Conservation (phyloP, 495 filamentous ascomycete genomes). For the Lophium mytilinum region DNA sequence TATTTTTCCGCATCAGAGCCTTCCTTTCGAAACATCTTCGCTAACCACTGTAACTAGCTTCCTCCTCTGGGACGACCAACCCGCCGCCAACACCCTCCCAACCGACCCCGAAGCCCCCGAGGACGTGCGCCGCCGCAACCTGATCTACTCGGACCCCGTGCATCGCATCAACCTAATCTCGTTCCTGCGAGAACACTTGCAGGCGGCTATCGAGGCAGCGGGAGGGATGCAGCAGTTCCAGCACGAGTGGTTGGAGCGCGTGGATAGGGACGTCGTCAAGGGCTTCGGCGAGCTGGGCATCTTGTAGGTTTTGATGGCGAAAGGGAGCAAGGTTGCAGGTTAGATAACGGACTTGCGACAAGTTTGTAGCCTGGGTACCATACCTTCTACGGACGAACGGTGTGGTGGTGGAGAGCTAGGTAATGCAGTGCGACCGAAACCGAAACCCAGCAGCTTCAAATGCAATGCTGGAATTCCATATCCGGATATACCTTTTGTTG, state of each 20-base stretch:
- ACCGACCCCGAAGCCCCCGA: constrained; percentile 53
- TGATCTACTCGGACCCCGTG: constrained; percentile 58
- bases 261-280: constrained; percentile 69
- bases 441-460: too few species aligned
- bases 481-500: too few species aligned
- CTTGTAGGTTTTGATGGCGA: constrained; percentile 5
- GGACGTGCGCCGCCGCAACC: constrained; percentile 46
- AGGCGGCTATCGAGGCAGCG: constrained; percentile 52
- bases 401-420: too few species aligned
- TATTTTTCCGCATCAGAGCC: neutral
- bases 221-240: constrained; percentile 70
- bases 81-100: constrained; percentile 15
- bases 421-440: too few species aligned
- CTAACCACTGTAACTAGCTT: constrained; percentile 20
- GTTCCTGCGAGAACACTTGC: constrained; percentile 61
- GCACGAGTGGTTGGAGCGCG: constrained; percentile 74
- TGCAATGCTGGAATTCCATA: too few species aligned
- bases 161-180: constrained; percentile 60
- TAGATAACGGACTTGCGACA: too few species aligned
- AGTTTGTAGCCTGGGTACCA: too few species aligned
- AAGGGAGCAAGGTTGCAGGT: too few species aligned
- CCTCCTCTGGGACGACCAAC: constrained; percentile 39
- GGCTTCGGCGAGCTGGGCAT: constrained; percentile 48
- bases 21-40: constrained; percentile 20
- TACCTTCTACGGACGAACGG: too few species aligned